Evolutionary conservation across 2,329 filamentous ascomycete genomes (phyloP).

Genomic region (Trichoderma atroviride): DNA sequence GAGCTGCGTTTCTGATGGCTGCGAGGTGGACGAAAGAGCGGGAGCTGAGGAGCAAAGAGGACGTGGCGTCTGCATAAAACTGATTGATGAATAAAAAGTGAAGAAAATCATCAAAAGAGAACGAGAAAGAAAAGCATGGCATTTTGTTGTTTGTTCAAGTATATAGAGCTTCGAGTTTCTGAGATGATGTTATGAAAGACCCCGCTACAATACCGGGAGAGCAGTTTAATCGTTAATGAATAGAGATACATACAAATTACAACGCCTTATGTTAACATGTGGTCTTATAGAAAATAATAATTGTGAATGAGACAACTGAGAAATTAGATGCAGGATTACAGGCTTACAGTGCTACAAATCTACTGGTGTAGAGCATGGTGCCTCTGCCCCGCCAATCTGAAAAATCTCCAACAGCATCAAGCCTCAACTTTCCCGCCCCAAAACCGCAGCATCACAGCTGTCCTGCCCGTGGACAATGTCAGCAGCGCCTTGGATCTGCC

Average conservation of each 20-base stretch:
- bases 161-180: neutral
- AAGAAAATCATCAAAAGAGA: neutral
- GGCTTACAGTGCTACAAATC: neutral
- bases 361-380: neutral
- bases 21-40: constrained; percentile 43
- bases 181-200: constrained; percentile 7
- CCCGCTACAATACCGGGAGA: constrained; percentile 14
- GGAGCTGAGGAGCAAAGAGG: constrained; percentile 27
- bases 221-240: neutral
- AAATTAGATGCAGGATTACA: neutral
- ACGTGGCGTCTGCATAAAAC: neutral
- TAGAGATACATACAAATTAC: neutral
- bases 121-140: neutral
- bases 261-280: neutral
- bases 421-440: neutral
- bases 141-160: neutral
- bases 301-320: neutral
- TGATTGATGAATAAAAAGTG: neutral
- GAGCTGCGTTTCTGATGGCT: constrained; percentile 44
- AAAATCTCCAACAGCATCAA: constrained; percentile 16
- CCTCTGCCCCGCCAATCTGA: constrained; percentile 7
- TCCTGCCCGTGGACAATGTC: constrained; percentile 35
- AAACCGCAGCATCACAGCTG: neutral
- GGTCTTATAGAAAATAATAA: neutral
- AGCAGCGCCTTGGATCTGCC: constrained; percentile 42